Evolutionary conservation across 2,329 filamentous ascomycete genomes (phyloP).

Genomic region (Scedosporium boydii): DNA sequence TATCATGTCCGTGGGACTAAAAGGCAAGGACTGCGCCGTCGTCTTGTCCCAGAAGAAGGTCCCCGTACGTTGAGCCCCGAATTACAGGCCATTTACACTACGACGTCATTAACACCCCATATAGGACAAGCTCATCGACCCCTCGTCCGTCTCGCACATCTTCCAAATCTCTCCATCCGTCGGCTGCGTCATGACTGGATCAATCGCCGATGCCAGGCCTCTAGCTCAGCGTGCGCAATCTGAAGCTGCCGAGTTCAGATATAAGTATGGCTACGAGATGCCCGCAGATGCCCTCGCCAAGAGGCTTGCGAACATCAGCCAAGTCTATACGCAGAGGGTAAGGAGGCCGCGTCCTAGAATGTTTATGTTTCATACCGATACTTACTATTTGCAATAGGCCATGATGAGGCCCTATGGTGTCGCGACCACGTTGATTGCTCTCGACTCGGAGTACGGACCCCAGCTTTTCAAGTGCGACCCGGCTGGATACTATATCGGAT

Average conservation of each 20-base stretch:
- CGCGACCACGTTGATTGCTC: slow-evolving; percentile 86
- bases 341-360: slow-evolving; percentile 14
- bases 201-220: slow-evolving; percentile 92
- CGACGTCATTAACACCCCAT: slow-evolving; percentile 13
- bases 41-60: slow-evolving; percentile 99
- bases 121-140: slow-evolving; percentile 98
- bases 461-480: slow-evolving; percentile 98
- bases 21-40: slow-evolving; percentile 94
- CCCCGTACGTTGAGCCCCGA: slow-evolving; percentile 55
- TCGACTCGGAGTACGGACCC: slow-evolving; percentile 85
- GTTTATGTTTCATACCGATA: background rate
- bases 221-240: slow-evolving; percentile 87
- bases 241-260: slow-evolving; percentile 94
- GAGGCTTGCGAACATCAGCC: slow-evolving; percentile 95
- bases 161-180: slow-evolving; percentile 95
- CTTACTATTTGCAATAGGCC: slow-evolving; percentile 38
- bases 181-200: slow-evolving; percentile 96
- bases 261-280: slow-evolving; percentile 99
- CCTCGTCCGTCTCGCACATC: slow-evolving; percentile 91
- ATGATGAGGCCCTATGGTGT: slow-evolving; percentile 98
- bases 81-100: background rate
- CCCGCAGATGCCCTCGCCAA: slow-evolving; percentile 94
- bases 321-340: slow-evolving; percentile 97
- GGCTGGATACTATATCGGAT: slow-evolving; percentile 94
- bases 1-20: slow-evolving; percentile 93